Evolutionary conservation across 371 early-diverging fungal genomes (phyloP).

Genomic region (Rhizopus delemar): DNA sequence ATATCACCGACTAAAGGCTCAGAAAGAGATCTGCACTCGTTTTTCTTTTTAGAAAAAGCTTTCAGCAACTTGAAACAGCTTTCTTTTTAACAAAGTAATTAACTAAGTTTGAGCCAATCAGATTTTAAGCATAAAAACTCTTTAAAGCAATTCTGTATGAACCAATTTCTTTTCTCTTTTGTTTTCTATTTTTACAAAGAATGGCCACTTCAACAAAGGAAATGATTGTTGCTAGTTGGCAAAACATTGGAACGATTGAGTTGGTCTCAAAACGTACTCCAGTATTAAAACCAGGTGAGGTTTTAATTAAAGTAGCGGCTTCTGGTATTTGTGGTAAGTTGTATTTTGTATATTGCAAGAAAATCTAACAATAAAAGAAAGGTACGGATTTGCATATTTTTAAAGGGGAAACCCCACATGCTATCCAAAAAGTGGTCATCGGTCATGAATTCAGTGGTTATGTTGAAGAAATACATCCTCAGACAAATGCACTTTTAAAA

Average conservation of each 20-base stretch:
- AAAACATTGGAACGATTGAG: conserved; percentile 45
- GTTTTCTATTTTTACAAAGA: no score
- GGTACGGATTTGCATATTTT: conserved; percentile 61
- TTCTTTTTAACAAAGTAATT: no score
- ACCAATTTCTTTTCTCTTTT: no score
- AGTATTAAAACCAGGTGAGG: conserved; percentile 41
- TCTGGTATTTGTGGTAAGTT: conserved; percentile 58
- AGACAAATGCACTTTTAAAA: conserved; percentile 26
- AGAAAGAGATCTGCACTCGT: no score
- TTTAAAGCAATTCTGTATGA: no score
- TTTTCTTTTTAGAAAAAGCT: no score
- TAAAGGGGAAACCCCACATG: conserved; percentile 58
- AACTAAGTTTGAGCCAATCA: no score
- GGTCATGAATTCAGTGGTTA: conserved; percentile 62
- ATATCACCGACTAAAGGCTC: no score
- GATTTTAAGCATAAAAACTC: no score
- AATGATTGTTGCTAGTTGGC: conserved; percentile 57
- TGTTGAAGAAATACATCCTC: conserved; percentile 48
- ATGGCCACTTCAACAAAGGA: conserved; percentile 20
- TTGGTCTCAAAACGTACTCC: conserved; percentile 43
- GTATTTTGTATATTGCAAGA: background rate
- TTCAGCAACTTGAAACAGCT: no score
- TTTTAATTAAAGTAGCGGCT: conserved; percentile 54
- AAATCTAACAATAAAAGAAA: conserved; percentile 2
- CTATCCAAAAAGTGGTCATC: conserved; percentile 49